phyloP scores from a whole-genome alignment of 192 early-diverging fungal genomes.

The Coemansia sp. region DNA sequence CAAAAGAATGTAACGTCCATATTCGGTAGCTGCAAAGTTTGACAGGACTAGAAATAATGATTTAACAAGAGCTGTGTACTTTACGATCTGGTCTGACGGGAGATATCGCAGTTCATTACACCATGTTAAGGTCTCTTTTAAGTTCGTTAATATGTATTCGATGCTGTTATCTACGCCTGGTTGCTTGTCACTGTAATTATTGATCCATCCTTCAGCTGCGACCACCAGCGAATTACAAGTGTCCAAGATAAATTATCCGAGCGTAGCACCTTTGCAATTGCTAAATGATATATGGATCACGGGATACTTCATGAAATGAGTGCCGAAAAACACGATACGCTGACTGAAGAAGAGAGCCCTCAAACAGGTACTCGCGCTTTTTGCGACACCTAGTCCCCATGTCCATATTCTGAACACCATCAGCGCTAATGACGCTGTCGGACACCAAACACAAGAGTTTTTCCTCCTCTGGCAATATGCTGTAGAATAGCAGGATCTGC shows the following conservation, averaged over 20 bases:
- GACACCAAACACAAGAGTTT: conserved; percentile 13
- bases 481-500: conserved; percentile 42
- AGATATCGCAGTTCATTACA: background rate
- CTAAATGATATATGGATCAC: conserved; percentile 29
- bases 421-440: conserved; percentile 11
- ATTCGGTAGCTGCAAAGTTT: background rate
- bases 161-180: too few relatives aligned
- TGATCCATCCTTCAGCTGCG: background rate
- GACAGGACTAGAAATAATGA: conserved; percentile 21
- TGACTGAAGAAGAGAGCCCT: conserved; percentile 25
- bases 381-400: conserved; percentile 20
- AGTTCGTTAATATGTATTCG: background rate
- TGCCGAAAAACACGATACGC: conserved; percentile 24
- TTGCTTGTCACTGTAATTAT: background rate
- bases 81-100: background rate
- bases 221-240: background rate
- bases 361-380: conserved; percentile 39
- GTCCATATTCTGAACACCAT: conserved; percentile 7
- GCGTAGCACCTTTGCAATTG: background rate
- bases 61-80: background rate
- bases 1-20: conserved; percentile 33
- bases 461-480: conserved; percentile 14
- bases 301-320: conserved; percentile 47
- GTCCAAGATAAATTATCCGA: background rate
- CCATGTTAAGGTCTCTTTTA: background rate